phyloP scores from a whole-genome alignment of 208 protist genomes.

The Lotmaria passim region DNA sequence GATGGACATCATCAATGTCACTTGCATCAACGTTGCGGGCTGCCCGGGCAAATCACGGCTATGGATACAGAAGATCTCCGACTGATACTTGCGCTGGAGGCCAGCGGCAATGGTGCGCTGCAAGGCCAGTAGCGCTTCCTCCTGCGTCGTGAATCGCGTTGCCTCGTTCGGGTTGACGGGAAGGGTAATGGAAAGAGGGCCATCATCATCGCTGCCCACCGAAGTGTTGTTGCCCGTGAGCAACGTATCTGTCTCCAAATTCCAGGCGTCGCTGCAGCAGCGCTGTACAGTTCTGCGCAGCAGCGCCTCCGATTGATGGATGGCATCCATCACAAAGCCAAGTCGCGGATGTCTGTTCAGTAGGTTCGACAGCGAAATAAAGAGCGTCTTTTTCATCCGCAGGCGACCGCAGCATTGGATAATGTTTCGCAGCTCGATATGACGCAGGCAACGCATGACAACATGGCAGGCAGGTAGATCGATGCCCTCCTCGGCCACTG shows the following conservation, averaged over 20 bases:
- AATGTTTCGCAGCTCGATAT: slow-evolving; percentile 44
- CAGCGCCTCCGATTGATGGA: background rate
- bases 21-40: background rate
- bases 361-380: slow-evolving; percentile 42
- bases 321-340: slow-evolving; percentile 8
- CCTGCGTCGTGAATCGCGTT: background rate
- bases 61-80: slow-evolving; percentile 14
- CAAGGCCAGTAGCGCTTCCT: background rate
- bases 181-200: background rate
- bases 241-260: background rate
- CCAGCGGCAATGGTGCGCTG: background rate
- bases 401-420: slow-evolving; percentile 81
- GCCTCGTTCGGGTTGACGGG: slow-evolving; percentile 5
- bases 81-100: slow-evolving; percentile 1
- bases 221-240: background rate
- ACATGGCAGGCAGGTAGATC: slow-evolving; percentile 71
- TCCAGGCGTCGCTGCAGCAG: slow-evolving; percentile 5
- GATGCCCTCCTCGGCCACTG: slow-evolving; percentile 76
- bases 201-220: background rate
- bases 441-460: slow-evolving; percentile 58
- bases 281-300: background rate
- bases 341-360: slow-evolving; percentile 18
- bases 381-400: slow-evolving; percentile 42
- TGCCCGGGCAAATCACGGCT: background rate
- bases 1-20: slow-evolving; percentile 11